Base-by-base conservation (phyloP, 1,284 basidiomycete genomes). In the Erythrobasidium hasegawianum region DNA sequence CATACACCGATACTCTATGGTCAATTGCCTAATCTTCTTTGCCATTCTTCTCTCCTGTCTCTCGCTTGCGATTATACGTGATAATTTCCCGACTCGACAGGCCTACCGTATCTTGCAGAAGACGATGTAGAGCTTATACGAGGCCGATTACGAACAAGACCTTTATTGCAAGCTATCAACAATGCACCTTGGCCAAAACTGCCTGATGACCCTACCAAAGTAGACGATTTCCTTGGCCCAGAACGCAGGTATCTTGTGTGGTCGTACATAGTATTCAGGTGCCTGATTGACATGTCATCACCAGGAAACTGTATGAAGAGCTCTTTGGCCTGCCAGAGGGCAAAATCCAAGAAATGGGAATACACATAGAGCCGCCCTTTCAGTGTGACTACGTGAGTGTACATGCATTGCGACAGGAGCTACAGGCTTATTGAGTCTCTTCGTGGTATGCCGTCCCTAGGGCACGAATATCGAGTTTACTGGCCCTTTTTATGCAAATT, bases 341-440 rank as follows among this genome's bases (percentile, higher is more conserved):
- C 9, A 59, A 70, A 16, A 45, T 67, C 43, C 69, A 70, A 50
- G 33, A 43, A 29, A 54, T 56, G 27, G 24, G 38, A 4, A 50
- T 72, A 38, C 53, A 58, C 9, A 72, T 73, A 64, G 72, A 73
- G 61, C 72, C 72, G 13, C 72, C 69, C 2, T 68, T 73, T 47
- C 71, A 50, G 29, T 68, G 67, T 54, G 71, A 72, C 68, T 73
- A 54, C 39, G 49, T 61, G 49, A 53, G 54, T 13, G 14, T 16
- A 33, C 33, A 33, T 33, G 4, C 11, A 5, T 33, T 33, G 11
- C 33, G 33, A 33, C 5, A 4, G 11, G 33, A 33, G 11, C 11
- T 4, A 11, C 33, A 5, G 33, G 1, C 8, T 14, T 20, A 14
- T 7, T 33, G 24, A 47, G 39, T 2, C 10, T 45, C 7, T 47